These are phyloP conservation scores for Trichoderma koningiopsis DNA, from an alignment of 2,329 filamentous ascomycete genomes.

Conservation along the genomic window DNA sequence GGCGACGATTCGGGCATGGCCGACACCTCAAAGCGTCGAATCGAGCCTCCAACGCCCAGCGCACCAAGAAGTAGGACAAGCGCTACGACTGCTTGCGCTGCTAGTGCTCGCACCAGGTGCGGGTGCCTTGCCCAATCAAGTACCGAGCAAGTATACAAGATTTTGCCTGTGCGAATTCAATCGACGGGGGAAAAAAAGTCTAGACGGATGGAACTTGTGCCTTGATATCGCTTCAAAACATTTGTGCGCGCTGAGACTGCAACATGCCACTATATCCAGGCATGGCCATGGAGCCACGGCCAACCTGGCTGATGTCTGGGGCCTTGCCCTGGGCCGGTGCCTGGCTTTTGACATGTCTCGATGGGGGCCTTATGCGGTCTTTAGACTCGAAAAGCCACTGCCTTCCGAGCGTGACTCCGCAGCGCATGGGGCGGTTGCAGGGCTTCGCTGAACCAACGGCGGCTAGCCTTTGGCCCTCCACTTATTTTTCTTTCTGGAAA, in stretches of 20 bases:
- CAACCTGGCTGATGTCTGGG: not conserved
- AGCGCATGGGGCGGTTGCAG: constrained; percentile 1
- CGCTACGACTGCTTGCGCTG: not conserved
- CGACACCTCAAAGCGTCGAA: constrained; percentile 11
- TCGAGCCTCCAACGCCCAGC: constrained; percentile 11
- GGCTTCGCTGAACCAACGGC: constrained; percentile 19
- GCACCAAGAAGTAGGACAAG: not conserved
- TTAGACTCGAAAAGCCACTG: not conserved
- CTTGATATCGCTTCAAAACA: not conserved
- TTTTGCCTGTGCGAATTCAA: not conserved
- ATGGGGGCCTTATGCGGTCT: not conserved
- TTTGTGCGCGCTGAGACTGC: not conserved
- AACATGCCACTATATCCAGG: not conserved
- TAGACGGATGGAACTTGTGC: no score
- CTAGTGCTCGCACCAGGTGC: constrained; percentile 12
- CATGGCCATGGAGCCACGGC: not conserved
- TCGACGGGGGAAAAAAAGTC: not conserved
- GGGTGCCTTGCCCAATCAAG: constrained; percentile 16
- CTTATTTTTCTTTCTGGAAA: constrained; percentile 21
- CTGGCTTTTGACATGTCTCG: not conserved
- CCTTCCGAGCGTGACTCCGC: not conserved
- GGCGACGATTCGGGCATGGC: constrained; percentile 24
- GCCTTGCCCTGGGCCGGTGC: not conserved
- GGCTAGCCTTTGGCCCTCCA: constrained; percentile 8
- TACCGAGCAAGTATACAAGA: constrained; percentile 7